Conservation (phyloP, 2,329 filamentous ascomycete species). For the Aschersonia sp. region DNA sequence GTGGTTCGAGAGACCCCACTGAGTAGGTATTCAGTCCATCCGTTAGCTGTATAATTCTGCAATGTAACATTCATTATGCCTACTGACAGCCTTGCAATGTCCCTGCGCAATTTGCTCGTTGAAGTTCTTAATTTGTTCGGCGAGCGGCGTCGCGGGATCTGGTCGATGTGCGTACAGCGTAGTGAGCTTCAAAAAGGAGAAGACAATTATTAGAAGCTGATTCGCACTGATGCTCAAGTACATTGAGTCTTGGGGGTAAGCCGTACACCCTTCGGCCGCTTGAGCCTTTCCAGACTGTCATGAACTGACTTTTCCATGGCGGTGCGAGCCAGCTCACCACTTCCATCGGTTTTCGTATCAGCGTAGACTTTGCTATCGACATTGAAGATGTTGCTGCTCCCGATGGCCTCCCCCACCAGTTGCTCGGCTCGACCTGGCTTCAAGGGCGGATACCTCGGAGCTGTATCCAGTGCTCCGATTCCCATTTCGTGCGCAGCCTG, state of each 20-base stretch:
- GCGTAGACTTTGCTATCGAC: neutral
- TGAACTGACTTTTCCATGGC: neutral
- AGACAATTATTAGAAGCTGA: neutral
- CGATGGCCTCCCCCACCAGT: neutral
- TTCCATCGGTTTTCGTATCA: neutral
- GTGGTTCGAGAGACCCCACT: neutral
- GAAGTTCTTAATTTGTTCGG: neutral
- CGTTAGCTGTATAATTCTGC: too few relatives aligned
- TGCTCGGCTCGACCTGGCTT: neutral
- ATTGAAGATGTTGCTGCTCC: neutral
- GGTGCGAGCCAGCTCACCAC: neutral
- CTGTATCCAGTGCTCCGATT: neutral
- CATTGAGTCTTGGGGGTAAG: neutral
- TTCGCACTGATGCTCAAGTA: neutral
- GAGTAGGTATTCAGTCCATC: neutral
- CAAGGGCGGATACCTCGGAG: neutral
- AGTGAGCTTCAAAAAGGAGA: neutral
- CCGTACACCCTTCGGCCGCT: neutral
- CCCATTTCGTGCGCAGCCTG: neutral
- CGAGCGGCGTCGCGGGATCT: neutral
- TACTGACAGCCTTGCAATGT: neutral
- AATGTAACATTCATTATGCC: too few relatives aligned
- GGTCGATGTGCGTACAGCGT: neutral
- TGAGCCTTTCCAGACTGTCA: neutral
- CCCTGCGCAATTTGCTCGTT: neutral